Percentiles rank a stretch among this genome's conserved stretches.
These are phyloP conservation scores for Xylaria cubensis DNA, from an alignment of 495 filamentous ascomycete species.

Conservation along the genomic window DNA sequence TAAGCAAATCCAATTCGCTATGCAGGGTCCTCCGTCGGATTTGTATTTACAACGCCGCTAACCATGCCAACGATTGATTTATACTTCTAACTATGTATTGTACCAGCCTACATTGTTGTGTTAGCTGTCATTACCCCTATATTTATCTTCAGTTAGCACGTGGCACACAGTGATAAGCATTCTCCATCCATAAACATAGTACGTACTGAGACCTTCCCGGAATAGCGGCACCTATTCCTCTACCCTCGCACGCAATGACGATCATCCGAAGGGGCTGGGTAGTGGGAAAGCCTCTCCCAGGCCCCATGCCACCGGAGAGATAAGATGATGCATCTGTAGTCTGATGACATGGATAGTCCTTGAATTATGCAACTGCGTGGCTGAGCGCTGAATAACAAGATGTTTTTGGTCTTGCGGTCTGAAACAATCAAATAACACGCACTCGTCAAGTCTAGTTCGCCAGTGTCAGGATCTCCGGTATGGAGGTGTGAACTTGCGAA, in stretches of 20 bases:
- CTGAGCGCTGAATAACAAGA: not conserved
- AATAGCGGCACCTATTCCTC: not conserved
- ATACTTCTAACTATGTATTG: constrained; percentile 2
- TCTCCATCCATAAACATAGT: not conserved
- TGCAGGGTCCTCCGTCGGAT: not conserved
- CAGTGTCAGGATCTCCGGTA: no score
- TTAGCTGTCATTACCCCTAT: not conserved
- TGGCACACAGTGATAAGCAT: not conserved
- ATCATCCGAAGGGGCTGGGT: constrained; percentile 1
- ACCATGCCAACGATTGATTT: not conserved
- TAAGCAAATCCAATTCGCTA: not conserved
- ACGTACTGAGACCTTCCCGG: not conserved
- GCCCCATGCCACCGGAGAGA: not conserved
- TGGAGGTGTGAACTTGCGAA: no score
- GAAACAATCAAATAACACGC: not conserved
- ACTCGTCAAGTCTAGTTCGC: not conserved
- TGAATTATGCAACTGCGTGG: no score
- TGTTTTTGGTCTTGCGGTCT: not conserved
- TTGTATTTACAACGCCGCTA: constrained; percentile 14
- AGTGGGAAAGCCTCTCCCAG: not conserved
- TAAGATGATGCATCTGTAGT: not conserved
- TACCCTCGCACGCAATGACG: not conserved
- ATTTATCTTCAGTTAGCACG: constrained; percentile 12
- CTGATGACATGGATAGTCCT: no score
- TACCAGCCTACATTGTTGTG: not conserved